Evolutionary conservation across 768 basidiomycete genomes (phyloP).

Genomic region (Termitomyces sp.): DNA sequence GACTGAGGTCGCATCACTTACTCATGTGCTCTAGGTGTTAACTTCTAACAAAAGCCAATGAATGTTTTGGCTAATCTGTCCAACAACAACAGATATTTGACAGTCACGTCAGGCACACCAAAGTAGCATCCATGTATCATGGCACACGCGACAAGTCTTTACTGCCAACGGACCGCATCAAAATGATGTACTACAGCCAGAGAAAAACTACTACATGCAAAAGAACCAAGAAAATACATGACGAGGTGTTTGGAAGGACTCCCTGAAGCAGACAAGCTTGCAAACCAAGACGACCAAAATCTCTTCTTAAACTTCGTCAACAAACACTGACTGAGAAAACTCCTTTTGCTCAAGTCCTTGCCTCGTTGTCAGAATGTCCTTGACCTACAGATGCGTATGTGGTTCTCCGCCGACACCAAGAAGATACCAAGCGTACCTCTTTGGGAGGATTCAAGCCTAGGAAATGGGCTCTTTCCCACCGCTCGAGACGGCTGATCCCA

Average conservation of each 20-base stretch:
- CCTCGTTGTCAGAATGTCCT: conserved; percentile 67
- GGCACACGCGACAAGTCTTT: no score
- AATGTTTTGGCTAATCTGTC: no score
- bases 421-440: conserved; percentile 44
- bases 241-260: background rate
- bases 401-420: background rate
- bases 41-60: no score
- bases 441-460: conserved; percentile 76
- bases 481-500: conserved; percentile 73
- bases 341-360: conserved; percentile 50
- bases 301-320: conserved; percentile 32
- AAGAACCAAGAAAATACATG: background rate
- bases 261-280: background rate
- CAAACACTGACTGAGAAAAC: conserved; percentile 61
- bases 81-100: no score
- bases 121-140: no score
- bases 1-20: no score
- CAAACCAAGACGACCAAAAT: background rate
- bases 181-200: background rate
- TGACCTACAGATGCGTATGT: conserved; percentile 45
- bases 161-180: no score
- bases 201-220: background rate
- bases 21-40: no score
- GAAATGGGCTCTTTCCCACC: conserved; percentile 81
- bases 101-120: no score